Base-by-base conservation (phyloP, 139 green algal species). In the Klebsormidium nitens region DNA sequence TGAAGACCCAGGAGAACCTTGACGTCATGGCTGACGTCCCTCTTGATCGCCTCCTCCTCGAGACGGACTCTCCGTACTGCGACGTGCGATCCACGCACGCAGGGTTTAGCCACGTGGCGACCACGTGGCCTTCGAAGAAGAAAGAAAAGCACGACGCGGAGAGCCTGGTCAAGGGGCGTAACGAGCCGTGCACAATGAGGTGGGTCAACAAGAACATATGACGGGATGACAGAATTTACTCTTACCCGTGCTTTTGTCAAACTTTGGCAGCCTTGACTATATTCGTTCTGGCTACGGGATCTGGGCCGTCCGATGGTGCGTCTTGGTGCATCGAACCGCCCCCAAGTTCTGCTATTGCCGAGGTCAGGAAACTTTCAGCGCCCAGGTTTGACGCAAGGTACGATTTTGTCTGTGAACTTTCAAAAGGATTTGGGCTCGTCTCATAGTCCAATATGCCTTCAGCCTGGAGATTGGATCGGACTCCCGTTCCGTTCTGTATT, bases 21-120 rank as follows among this genome's bases (percentile, higher is more conserved):
- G 49, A 59, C 14, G 88, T 88, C 32, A 76, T 87, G 73, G 68
- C 67, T 1, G 36, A 23, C 3, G 78, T 96, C 23, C 90, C 90
- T 0, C 26, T 83, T 36, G 85, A 87, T 26, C 75, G 88, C 2
- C 52, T 96, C n/a, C 80, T 95, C 72, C 38, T 96, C 0, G 90
- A 96, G 66, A 96, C 90, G 19, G 90, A 96, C 78, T 83, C 77
- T 44, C 90, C 90, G 0, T 96, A 91, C 80, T 96, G 89, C 62
- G 86, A 90, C 19, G 86, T 71, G 56, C 80, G 46, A 56, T 62
- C 66, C 31, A 63, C 66, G 11, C 66, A 77, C 39, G 44, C 64
- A 55, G 75, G 65, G 32, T 56, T 46, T 32, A n/a, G 36, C n/a
- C 59, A 85, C 47, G 73, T 90, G 19, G 42, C 42, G 6, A 82